Percentiles rank a stretch among this genome's conserved stretches.
Evolutionary conservation across 1,284 basidiomycete genomes (phyloP).

Genomic region (Sphaerobolus stellatus): DNA sequence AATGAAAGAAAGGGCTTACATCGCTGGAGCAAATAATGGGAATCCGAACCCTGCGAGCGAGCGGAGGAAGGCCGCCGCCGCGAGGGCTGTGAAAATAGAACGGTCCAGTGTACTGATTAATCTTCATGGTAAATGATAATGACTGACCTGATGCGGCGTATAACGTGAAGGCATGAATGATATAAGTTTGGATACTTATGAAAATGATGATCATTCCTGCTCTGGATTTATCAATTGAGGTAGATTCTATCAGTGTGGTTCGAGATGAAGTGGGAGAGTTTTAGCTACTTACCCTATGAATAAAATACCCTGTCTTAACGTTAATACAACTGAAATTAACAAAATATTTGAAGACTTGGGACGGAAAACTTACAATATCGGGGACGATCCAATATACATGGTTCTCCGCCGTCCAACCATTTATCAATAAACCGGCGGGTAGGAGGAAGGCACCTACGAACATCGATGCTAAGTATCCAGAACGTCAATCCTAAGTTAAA

Average conservation of each 20-base stretch:
- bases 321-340: not conserved
- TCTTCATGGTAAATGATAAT: not conserved
- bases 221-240: too few relatives aligned
- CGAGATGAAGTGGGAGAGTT: not conserved
- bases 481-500: conserved; percentile 3
- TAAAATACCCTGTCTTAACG: not conserved
- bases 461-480: conserved; percentile 50
- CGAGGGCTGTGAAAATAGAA: conserved; percentile 48
- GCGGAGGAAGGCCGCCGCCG: conserved; percentile 55
- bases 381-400: conserved; percentile 64
- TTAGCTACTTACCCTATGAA: conserved; percentile 7
- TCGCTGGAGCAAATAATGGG: conserved; percentile 64
- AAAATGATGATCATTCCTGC: conserved; percentile 55
- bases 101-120: not conserved
- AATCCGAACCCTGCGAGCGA: conserved; percentile 65
- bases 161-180: conserved; percentile 66
- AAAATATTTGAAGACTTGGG: not conserved
- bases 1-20: conserved; percentile 32
- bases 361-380: conserved; percentile 62
- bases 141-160: conserved; percentile 59
- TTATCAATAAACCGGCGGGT: conserved; percentile 58
- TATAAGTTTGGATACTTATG: conserved; percentile 60
- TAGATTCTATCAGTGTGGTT: not conserved
- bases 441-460: conserved; percentile 55
- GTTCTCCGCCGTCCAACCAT: conserved; percentile 64